phyloP scores from a whole-genome alignment of 257 asterid genomes.

The Echites panduratus region DNA sequence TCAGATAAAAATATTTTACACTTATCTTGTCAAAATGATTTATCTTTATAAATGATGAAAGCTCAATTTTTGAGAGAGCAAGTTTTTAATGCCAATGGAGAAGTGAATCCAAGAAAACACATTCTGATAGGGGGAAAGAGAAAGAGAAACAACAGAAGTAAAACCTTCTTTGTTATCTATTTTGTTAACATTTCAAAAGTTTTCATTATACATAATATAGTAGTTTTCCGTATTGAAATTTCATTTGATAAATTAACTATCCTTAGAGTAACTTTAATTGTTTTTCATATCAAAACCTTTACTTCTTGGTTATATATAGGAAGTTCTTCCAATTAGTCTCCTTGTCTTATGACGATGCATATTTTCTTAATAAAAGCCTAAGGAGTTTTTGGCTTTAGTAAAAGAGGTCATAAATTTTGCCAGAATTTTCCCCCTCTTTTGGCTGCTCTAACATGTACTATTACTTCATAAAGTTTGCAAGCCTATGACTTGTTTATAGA shows the following conservation, averaged over 20 bases:
- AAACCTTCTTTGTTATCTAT: not conserved
- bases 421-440: not conserved
- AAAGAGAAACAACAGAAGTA: not conserved
- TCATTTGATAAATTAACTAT: not conserved
- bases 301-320: not conserved
- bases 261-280: not conserved
- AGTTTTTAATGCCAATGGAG: not conserved
- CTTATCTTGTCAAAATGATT: not conserved
- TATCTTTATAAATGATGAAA: not conserved
- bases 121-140: not conserved
- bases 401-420: not conserved
- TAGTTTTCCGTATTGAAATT: not conserved
- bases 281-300: not conserved
- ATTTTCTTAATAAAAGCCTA: not conserved
- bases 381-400: not conserved
- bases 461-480: not conserved
- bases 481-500: not conserved
- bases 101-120: not conserved
- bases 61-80: not conserved
- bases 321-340: not conserved
- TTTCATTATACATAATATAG: not conserved
- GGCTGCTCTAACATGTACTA: not conserved
- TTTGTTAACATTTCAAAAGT: not conserved
- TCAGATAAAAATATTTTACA: not conserved
- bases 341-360: not conserved